Evolutionary conservation across 2,329 filamentous ascomycete genomes (phyloP).

Genomic region (Exophiala bonariae): DNA sequence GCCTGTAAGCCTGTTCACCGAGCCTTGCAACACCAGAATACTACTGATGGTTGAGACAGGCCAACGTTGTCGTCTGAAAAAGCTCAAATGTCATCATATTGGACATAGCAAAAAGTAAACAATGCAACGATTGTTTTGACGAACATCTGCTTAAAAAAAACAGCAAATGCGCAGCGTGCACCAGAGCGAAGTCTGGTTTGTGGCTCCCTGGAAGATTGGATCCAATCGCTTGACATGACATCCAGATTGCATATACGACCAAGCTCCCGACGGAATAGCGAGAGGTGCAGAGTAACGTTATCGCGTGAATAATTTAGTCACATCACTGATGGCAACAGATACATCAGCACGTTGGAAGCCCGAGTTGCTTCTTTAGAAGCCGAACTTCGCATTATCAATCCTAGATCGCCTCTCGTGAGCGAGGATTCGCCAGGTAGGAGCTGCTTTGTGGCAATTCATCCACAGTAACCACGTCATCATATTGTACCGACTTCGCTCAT

Average conservation of each 20-base stretch:
- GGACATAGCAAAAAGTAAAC: neutral
- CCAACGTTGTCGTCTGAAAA: neutral
- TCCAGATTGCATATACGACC: conserved; percentile 23
- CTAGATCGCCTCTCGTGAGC: neutral
- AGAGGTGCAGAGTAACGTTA: conserved; percentile 17
- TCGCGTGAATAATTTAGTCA: neutral
- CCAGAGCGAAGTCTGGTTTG: conserved; percentile 18
- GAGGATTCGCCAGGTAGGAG: neutral
- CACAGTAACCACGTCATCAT: no score
- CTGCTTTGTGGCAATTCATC: no score
- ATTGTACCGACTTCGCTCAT: neutral
- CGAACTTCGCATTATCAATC: conserved; percentile 9
- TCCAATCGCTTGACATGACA: neutral
- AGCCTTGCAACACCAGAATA: neutral
- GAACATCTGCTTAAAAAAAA: neutral
- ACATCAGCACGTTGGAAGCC: conserved; percentile 22
- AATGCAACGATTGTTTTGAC: neutral
- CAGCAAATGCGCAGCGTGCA: conserved; percentile 21
- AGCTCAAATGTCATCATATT: neutral
- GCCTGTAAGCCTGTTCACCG: neutral
- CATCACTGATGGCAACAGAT: conserved; percentile 11
- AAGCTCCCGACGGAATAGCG: conserved; percentile 20
- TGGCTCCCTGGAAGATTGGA: neutral
- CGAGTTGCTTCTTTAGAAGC: conserved; percentile 20
- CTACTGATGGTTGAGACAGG: neutral